Evolutionary conservation across 208 protist species (phyloP), one percentile per base, ranked within the genome.

Genomic region (Wallacemonas sp.): DNA sequence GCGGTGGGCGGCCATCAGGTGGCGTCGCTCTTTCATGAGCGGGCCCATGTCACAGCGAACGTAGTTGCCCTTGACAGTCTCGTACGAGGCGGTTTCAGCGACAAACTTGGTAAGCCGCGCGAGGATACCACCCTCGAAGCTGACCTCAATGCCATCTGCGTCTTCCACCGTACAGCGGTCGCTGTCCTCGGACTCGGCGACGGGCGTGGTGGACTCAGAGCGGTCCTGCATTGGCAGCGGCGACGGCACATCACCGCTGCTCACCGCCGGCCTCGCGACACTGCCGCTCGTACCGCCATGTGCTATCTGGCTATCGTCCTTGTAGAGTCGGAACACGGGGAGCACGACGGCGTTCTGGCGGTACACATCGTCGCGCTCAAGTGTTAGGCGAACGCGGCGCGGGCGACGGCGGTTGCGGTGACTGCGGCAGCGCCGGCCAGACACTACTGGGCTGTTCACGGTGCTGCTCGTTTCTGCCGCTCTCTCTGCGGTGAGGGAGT

Each of bases 1-100:
- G 55, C 78, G 76, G 66, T 83, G 71, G 13, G 50, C 42, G 67
- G 82, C 75, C 30, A 76, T 38, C 12, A 85, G 63, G 48, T 85
- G 77, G 0, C 83, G 83, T 9, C 85, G 85, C 59, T 92, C 89
- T 74, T 91, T 85, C 64, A 91, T 76, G 26, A 94, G 66, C 1
- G 83, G 83, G 15, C 83, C 74, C 38, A 91, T 57, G 67, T 94
- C 85, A 46, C 85, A 91, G 21, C 89, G 85, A 15, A 94, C 75
- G 44, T 84, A 86, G 19, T 63, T 67, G 66, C 79, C 77, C 70
- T 82, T 82, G 27, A 94, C 81, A 6, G 75, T 87, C 55, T 94
- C 89, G 48, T 83, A 82, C 0, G 73, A 65, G 24, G 87, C 81
- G 36, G 63, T 82, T 19, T 89, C 85, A n/a, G 82, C 78, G 36